These are phyloP conservation scores for Saccharomyces jurei DNA, from an alignment of 805 yeast species.

Conservation along the genomic window DNA sequence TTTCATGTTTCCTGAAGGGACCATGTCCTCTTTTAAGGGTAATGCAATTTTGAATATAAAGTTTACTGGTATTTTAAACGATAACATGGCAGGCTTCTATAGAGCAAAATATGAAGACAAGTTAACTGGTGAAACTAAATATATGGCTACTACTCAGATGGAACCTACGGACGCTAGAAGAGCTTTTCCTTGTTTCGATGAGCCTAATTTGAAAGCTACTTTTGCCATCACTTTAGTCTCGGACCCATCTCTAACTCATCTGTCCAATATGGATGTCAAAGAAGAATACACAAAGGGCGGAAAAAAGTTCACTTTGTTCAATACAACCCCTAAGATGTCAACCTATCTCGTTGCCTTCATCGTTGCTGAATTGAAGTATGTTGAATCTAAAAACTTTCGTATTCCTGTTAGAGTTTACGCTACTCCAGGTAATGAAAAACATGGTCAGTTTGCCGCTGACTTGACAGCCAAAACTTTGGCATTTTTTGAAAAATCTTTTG, in stretches of 20 bases:
- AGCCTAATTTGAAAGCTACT: conserved; percentile 70
- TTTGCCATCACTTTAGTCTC: conserved; percentile 59
- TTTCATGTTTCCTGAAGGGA: conserved; percentile 44
- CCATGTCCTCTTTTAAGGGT: conserved; percentile 19
- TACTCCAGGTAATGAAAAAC: conserved; percentile 65
- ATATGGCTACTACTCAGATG: conserved; percentile 78
- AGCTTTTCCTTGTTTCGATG: conserved; percentile 83
- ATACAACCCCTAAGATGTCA: conserved; percentile 74
- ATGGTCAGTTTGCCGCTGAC: conserved; percentile 66
- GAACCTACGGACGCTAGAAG: conserved; percentile 82
- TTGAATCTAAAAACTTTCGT: conserved; percentile 56
- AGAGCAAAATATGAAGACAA: conserved; percentile 53
- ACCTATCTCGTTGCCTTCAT: conserved; percentile 81
- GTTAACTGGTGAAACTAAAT: conserved; percentile 54
- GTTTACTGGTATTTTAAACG: conserved; percentile 59
- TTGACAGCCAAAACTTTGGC: conserved; percentile 67
- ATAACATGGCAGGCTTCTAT: conserved; percentile 79
- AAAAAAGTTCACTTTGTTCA: conserved; percentile 52
- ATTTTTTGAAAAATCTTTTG: conserved; percentile 66
- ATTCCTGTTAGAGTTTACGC: conserved; percentile 77
- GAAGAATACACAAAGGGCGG: conserved; percentile 38
- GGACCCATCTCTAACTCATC: conserved; percentile 45
- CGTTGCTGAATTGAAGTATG: conserved; percentile 70
- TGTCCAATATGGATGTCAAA: conserved; percentile 63
- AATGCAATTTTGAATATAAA: conserved; percentile 38